Evolutionary conservation across 2,329 filamentous ascomycete genomes (phyloP).

Genomic region (Metarhizium album): DNA sequence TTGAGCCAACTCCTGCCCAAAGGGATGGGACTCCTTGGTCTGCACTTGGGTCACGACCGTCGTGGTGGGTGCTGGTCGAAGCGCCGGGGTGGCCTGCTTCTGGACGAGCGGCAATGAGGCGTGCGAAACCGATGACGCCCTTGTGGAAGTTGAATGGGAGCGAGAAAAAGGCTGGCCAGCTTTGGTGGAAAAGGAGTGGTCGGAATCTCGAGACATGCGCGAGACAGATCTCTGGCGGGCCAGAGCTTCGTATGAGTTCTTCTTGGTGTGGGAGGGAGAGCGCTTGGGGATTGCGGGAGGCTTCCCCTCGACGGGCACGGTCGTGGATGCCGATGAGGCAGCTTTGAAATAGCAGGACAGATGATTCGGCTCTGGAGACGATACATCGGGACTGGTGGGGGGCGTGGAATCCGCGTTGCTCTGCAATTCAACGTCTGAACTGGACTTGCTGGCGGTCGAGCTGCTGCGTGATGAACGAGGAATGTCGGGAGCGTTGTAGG

Average conservation of each 20-base stretch:
- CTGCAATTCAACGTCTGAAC: conserved; percentile 61
- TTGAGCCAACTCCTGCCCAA: conserved; percentile 81
- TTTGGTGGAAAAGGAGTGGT: conserved; percentile 44
- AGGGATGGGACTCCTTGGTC: conserved; percentile 52
- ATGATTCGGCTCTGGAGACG: conserved; percentile 53
- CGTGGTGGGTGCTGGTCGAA: conserved; percentile 22
- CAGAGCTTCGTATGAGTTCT: conserved; percentile 62
- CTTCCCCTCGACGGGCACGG: conserved; percentile 23
- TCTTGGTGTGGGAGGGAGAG: conserved; percentile 80
- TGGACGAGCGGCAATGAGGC: conserved; percentile 18
- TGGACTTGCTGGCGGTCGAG: conserved; percentile 45
- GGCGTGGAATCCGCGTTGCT: conserved; percentile 46
- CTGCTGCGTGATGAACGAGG: conserved; percentile 39
- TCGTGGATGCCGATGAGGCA: conserved; percentile 30
- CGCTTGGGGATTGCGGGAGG: conserved; percentile 58
- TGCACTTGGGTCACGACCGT: conserved; percentile 19
- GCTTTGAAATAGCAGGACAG: conserved; percentile 55
- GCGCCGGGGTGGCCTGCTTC: conserved; percentile 19
- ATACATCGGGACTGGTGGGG: conserved; percentile 59
- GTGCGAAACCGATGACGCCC: conserved; percentile 36
- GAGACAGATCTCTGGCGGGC: conserved; percentile 55
- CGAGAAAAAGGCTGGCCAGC: conserved; percentile 45
- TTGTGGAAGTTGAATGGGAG: conserved; percentile 45
- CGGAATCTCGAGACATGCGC: conserved; percentile 44
- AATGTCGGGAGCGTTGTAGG: conserved; percentile 87